phyloP scores from a whole-genome alignment of 2,329 filamentous ascomycete genomes.

The Dryadomyces quercivorus region DNA sequence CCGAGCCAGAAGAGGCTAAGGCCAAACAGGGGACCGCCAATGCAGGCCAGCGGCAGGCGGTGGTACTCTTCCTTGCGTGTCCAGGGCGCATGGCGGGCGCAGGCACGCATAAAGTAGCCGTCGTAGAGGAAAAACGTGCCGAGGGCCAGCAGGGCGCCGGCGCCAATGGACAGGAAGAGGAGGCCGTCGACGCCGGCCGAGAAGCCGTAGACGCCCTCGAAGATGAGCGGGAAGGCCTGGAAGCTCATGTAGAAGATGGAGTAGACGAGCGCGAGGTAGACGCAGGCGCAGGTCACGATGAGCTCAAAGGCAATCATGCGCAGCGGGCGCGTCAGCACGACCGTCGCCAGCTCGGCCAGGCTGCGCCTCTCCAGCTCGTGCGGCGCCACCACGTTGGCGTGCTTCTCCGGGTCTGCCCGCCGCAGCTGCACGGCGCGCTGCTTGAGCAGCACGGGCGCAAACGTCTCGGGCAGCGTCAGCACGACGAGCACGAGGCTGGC shows the following conservation, averaged over 20 bases:
- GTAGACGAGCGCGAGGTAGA: constrained; percentile 62
- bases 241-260: constrained; percentile 60
- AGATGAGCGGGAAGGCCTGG: constrained; percentile 62
- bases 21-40: constrained; percentile 54
- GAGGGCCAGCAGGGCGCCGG: constrained; percentile 47
- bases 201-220: constrained; percentile 49
- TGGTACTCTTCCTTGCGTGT: constrained; percentile 51
- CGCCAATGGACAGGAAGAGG: constrained; percentile 55
- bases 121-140: constrained; percentile 57
- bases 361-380: constrained; percentile 50
- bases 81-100: constrained; percentile 40
- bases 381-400: constrained; percentile 34
- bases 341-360: constrained; percentile 45
- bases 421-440: constrained; percentile 44
- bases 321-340: constrained; percentile 60
- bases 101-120: constrained; percentile 39
- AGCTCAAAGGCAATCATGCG: constrained; percentile 62
- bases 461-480: constrained; percentile 54
- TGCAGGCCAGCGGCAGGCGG: constrained; percentile 57
- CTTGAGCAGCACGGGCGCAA: constrained; percentile 43
- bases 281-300: constrained; percentile 57
- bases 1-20: constrained; percentile 49
- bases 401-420: constrained; percentile 31
- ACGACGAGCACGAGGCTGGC: constrained; percentile 36
- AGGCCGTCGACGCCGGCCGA: constrained; percentile 53